Base-by-base conservation (phyloP, 2,329 filamentous ascomycete genomes). In the Lasiodiplodia gonubiensis region DNA sequence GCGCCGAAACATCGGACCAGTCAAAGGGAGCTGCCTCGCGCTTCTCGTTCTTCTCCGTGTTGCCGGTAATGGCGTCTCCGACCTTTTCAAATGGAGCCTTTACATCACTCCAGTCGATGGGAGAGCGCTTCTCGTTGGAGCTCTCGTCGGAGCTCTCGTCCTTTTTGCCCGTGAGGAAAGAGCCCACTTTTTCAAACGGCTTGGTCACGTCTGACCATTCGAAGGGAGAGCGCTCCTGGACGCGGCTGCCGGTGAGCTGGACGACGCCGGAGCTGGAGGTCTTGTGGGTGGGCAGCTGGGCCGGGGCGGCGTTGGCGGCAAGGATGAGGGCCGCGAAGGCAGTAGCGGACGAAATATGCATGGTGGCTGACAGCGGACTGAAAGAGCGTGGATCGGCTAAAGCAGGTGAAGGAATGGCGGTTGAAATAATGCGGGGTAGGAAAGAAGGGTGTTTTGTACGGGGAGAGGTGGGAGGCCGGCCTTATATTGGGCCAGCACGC, bases 231-330 rank as follows among this genome's bases (percentile, higher is more conserved):
- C 59, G 59, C 42, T 35, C 30, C 42, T 51, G 27, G 42, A 63
- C 46, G 46, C 42, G 46, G n/a, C 42, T 35, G 59, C 46, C 59
- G 59, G 10, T n/a, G 23, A 60, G 57, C 3, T 60, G 10, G 59
- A 63, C 59, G 30, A 63, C 59, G 30, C 42, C 27, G 30, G 27
- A n/a, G 46, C 37, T 51, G 59, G 59, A 33, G 21, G 59, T n/a
- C 59, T 63, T 63, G 59, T 63, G 59, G 59, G 59, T 63, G 46
- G 59, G 59, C 27, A 63, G 42, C 42, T 51, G n/a, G 46, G 46
- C 59, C 27, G 59, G 59, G 46, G 59, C 59, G 59, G 59, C 59
- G 42, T 35, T 14, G 46, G 59, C 59, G 59, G 59, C 59, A 2
- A 51, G 27, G 59, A 63, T 25, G 27, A 63, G 59, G 21, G 30